A percentile compares a stretch with the other conserved stretches of the same genome.
Evolutionary conservation across 768 basidiomycete species (phyloP).

Genomic region (Pleurotus cornucopiae): DNA sequence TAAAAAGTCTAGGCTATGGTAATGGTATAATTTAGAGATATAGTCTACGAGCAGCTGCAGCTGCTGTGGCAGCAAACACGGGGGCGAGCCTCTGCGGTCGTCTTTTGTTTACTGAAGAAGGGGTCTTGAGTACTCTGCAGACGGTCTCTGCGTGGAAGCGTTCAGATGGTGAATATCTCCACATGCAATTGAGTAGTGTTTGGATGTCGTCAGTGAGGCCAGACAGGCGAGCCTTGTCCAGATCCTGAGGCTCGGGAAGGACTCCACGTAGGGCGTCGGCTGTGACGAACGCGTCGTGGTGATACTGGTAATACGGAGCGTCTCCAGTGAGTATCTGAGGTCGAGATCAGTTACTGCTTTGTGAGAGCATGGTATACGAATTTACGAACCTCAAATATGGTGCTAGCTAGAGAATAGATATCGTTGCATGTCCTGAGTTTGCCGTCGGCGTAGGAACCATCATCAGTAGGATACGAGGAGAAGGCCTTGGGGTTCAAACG

Average conservation of each 20-base stretch:
- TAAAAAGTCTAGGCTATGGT: no score
- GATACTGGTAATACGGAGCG: slow-evolving; percentile 1
- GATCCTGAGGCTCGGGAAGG: slow-evolving; percentile 2
- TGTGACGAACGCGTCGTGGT: slow-evolving; percentile 5
- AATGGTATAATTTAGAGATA: background rate
- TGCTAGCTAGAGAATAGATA: slow-evolving; percentile 1
- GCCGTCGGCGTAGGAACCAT: background rate
- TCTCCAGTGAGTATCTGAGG: slow-evolving; percentile 3
- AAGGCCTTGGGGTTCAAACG: slow-evolving; percentile 5
- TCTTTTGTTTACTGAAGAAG: slow-evolving; percentile 2
- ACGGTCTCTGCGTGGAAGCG: background rate
- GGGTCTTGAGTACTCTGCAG: slow-evolving; percentile 1
- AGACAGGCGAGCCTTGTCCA: background rate
- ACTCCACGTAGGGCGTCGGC: slow-evolving; percentile 4
- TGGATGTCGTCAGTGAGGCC: slow-evolving; percentile 1
- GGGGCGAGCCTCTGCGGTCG: slow-evolving; percentile 3
- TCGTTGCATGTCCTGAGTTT: slow-evolving; percentile 1
- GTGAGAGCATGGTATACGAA: no score
- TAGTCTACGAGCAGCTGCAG: background rate
- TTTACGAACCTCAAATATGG: background rate
- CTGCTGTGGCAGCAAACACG: slow-evolving; percentile 3
- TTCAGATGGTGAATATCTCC: slow-evolving; percentile 1
- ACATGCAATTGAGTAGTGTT: background rate
- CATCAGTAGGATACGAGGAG: slow-evolving; percentile 2
- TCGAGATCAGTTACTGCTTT: background rate